phyloP scores from a whole-genome alignment of 306 rosid genomes.

The Prunus salicina region DNA sequence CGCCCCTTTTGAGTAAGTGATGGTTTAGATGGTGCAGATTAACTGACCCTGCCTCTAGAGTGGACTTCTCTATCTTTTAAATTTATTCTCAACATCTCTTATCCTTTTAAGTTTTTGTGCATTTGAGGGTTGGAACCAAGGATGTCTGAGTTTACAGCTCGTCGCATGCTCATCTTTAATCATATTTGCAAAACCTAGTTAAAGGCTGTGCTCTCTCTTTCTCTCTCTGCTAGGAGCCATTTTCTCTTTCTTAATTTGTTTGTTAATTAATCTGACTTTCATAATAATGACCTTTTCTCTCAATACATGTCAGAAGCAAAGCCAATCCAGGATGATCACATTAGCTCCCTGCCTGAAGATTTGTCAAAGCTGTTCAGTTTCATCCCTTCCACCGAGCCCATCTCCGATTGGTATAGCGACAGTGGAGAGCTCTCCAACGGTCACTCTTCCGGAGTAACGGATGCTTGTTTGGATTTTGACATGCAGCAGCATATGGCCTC shows the following conservation, averaged over 20 bases:
- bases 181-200: not conserved
- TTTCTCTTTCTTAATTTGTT: not conserved
- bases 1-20: not conserved
- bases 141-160: not conserved
- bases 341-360: slow-evolving; percentile 49
- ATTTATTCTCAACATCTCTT: not conserved
- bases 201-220: not conserved
- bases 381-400: slow-evolving; percentile 41
- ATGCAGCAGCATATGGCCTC: slow-evolving; percentile 62
- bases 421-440: slow-evolving; percentile 34
- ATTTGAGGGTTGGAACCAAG: not conserved
- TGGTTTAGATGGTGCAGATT: not conserved
- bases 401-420: slow-evolving; percentile 45
- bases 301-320: slow-evolving; percentile 38
- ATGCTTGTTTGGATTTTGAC: slow-evolving; percentile 49
- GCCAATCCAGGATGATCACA: slow-evolving; percentile 42
- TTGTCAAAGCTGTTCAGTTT: slow-evolving; percentile 50
- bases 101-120: not conserved
- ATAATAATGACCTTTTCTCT: not conserved
- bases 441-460: slow-evolving; percentile 41
- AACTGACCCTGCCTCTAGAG: not conserved
- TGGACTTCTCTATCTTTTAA: not conserved
- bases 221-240: not conserved
- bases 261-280: not conserved
- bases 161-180: not conserved